Evolutionary conservation across 2,329 filamentous ascomycete species (phyloP).

Genomic region (Scedosporium aurantiacum): DNA sequence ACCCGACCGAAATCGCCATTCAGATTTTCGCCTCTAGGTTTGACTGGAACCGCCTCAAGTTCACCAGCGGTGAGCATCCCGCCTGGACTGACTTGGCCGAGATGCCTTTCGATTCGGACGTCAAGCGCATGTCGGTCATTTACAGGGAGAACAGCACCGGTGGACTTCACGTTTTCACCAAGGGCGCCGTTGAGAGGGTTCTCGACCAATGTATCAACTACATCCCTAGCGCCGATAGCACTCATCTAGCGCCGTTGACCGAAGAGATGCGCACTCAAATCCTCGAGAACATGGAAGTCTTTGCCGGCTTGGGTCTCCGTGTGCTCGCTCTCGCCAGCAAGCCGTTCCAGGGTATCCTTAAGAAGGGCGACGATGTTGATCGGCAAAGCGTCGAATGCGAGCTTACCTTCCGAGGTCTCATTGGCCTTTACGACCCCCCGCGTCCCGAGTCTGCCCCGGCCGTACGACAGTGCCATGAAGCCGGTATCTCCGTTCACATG

Average conservation of each 20-base stretch:
- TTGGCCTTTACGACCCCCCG: slow-evolving; percentile 62
- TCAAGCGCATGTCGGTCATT: slow-evolving; percentile 66
- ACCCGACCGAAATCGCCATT: slow-evolving; percentile 62
- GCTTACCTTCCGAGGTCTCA: slow-evolving; percentile 53
- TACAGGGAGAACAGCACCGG: slow-evolving; percentile 32
- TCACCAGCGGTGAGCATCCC: slow-evolving; percentile 35
- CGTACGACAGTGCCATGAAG: slow-evolving; percentile 46
- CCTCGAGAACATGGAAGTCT: slow-evolving; percentile 51
- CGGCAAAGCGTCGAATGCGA: slow-evolving; percentile 46
- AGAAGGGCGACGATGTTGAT: slow-evolving; percentile 31
- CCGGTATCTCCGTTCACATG: slow-evolving; percentile 58
- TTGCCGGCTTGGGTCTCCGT: slow-evolving; percentile 52
- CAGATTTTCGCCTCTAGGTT: slow-evolving; percentile 62
- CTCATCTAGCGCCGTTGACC: slow-evolving; percentile 28
- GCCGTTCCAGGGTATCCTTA: slow-evolving; percentile 19
- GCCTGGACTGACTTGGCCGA: slow-evolving; percentile 50
- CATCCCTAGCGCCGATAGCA: slow-evolving; percentile 21
- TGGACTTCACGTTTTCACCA: slow-evolving; percentile 34
- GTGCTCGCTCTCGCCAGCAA: slow-evolving; percentile 54
- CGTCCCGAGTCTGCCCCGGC: slow-evolving; percentile 53
- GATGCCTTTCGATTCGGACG: slow-evolving; percentile 60
- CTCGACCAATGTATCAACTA: slow-evolving; percentile 47
- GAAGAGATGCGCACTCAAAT: slow-evolving; percentile 43
- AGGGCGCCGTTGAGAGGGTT: slow-evolving; percentile 58
- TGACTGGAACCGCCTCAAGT: slow-evolving; percentile 42